A percentile compares a stretch with the other conserved stretches of the same genome.
Conservation (phyloP, 345 rosid genomes). For the Microthlaspi erraticum region DNA sequence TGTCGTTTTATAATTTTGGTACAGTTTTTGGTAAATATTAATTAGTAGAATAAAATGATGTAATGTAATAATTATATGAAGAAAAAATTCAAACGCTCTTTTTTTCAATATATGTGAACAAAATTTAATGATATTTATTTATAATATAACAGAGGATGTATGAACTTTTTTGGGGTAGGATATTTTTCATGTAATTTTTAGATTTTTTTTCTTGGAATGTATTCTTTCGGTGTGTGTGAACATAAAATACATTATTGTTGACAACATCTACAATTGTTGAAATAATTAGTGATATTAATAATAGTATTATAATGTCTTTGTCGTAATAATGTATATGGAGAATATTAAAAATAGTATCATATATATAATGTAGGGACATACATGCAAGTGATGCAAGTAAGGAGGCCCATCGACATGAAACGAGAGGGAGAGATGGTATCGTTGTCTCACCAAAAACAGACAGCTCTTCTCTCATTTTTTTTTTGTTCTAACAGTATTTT, state of each 20-base stretch:
- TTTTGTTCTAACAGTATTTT: neutral
- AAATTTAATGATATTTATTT: no score
- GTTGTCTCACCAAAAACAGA: conserved; percentile 44
- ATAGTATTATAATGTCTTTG: conserved; percentile 32
- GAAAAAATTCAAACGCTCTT: no score
- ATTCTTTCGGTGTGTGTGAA: conserved; percentile 27
- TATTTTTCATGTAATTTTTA: neutral
- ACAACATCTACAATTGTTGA: conserved; percentile 30
- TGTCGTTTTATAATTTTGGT: no score
- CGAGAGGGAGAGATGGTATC: conserved; percentile 35
- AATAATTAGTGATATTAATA: conserved; percentile 35
- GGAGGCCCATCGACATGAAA: conserved; percentile 44
- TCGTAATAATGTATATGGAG: conserved; percentile 40
- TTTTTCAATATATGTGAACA: no score
- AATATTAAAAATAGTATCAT: conserved; percentile 27
- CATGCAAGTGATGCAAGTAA: conserved; percentile 35
- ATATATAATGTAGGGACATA: conserved; percentile 39
- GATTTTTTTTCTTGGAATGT: neutral
- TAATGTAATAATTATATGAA: no score
- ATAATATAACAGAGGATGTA: no score
- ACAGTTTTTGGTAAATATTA: no score
- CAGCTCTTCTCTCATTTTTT: conserved; percentile 35
- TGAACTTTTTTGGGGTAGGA: neutral
- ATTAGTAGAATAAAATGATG: no score
- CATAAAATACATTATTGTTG: conserved; percentile 33